These are phyloP conservation scores for Picea engelmannii DNA, from an alignment of 83 land plant genomes.

Conservation along the genomic window DNA sequence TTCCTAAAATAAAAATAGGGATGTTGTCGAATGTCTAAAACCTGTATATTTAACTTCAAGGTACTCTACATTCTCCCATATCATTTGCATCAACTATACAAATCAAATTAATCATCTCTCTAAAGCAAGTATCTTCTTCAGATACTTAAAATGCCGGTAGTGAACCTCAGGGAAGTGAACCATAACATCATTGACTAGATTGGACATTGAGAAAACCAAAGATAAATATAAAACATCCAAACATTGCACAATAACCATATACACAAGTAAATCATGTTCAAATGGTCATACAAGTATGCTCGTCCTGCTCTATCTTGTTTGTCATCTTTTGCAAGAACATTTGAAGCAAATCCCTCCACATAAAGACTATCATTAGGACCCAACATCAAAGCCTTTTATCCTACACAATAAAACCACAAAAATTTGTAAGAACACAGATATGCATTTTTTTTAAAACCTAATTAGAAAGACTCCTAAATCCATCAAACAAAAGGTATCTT, in stretches of 20 bases:
- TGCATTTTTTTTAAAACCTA: too few species aligned
- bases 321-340: conserved; percentile 94
- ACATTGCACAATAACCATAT: not conserved
- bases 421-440: too few species aligned
- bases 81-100: not conserved
- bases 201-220: not conserved
- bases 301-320: conserved; percentile 97
- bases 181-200: not conserved
- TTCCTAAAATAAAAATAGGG: conserved; percentile 51
- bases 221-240: not conserved
- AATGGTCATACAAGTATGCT: conserved; percentile 81
- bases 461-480: too few species aligned
- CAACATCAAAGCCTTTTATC: conserved; percentile 57
- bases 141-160: too few species aligned
- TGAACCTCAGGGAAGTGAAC: too few species aligned
- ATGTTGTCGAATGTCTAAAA: not conserved
- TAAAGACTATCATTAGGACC: conserved; percentile 86
- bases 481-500: too few species aligned
- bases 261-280: not conserved
- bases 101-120: not conserved
- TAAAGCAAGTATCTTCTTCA: not conserved
- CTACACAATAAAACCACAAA: too few species aligned
- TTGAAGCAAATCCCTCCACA: conserved; percentile 93
- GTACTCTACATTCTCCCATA: not conserved
- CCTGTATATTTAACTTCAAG: not conserved